Evolutionary conservation across 2,329 filamentous ascomycete genomes (phyloP).

Genomic region (Pestalotiopsis sp.): DNA sequence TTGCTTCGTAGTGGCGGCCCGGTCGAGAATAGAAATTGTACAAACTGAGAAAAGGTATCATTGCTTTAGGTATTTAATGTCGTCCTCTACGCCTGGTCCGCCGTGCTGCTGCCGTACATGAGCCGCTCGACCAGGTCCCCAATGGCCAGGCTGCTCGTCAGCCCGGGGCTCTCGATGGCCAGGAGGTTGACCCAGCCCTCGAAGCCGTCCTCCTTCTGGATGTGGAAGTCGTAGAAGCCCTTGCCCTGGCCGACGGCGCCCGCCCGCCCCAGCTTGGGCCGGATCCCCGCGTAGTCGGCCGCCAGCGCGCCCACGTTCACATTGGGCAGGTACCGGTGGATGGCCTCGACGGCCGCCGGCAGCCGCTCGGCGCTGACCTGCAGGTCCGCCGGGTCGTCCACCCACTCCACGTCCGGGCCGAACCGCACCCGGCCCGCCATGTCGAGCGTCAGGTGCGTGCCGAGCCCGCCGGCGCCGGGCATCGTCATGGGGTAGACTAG

Average conservation of each 20-base stretch:
- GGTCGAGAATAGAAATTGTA: neutral
- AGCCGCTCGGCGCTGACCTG: slow-evolving; percentile 66
- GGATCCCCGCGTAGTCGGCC: slow-evolving; percentile 88
- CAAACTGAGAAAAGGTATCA: neutral
- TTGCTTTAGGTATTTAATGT: neutral
- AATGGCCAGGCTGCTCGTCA: slow-evolving; percentile 87
- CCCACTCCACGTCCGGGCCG: slow-evolving; percentile 95
- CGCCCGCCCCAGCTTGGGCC: slow-evolving; percentile 74
- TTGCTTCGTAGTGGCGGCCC: no score
- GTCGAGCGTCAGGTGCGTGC: slow-evolving; percentile 92
- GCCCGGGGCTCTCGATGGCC: slow-evolving; percentile 89
- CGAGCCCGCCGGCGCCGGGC: slow-evolving; percentile 80
- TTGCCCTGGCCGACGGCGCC: slow-evolving; percentile 64
- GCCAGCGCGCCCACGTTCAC: slow-evolving; percentile 68
- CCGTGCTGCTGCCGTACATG: slow-evolving; percentile 40
- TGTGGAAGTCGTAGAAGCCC: slow-evolving; percentile 83
- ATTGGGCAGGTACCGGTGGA: slow-evolving; percentile 76
- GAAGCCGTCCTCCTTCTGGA: slow-evolving; percentile 76
- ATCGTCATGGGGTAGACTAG: slow-evolving; percentile 88
- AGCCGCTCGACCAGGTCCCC: slow-evolving; percentile 70
- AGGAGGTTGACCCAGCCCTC: slow-evolving; percentile 86
- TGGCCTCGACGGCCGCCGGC: slow-evolving; percentile 70
- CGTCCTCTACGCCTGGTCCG: neutral
- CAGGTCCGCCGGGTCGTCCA: slow-evolving; percentile 71
- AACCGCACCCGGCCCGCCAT: slow-evolving; percentile 84